Evolutionary conservation across 2,329 filamentous ascomycete species (phyloP), one percentile per base, ranked within the genome.

Genomic region (Penicillium brasilianum): DNA sequence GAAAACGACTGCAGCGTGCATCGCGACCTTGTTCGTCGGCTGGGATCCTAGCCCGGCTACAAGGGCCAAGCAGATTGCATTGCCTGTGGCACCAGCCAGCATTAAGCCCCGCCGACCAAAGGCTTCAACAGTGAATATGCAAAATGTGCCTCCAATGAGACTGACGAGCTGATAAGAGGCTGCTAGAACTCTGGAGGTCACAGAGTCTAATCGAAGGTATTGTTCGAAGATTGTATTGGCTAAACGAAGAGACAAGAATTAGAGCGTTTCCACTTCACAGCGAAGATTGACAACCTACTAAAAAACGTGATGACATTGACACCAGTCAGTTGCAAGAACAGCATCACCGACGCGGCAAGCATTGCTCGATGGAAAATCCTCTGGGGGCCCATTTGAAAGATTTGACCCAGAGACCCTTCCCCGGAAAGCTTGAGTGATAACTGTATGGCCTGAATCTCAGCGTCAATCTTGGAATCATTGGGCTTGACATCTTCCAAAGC

Each of bases 191-290:
- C 62, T 52, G 11, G 58, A 67, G 4, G 37, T 61, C 5, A 59
- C 43, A 2, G 62, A 50, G 41, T 60, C 55, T 2, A 67, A 53
- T 1, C 58, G 37, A 11, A 67, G 57, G 18, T 66, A 58, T 0
- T 44, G 64, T 32, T 67, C 59, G 20, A 67, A 66, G 11, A 67
- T 66, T 0, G 63, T 66, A 32, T 58, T 67, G 43, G 59, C 65
- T 67, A n/a, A 41, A 7, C 14, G 32, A 14, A 8, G 44, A 58
- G 6, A 18, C 58, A 5, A 8, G 50, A 10, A 13, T 59, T 20
- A 30, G 22, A 41, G 4, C 7, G 14, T 9, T 5, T n/a, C 25
- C 13, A 7, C 5, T 18, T 18, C 46, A 32, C 9, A 16, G 10
- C 14, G 4, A 18, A 20, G 5, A 14, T 5, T 1, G 9, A 32